These are phyloP conservation scores for Starmerella kuoi DNA, from an alignment of 805 yeast species.

Conservation along the genomic window DNA sequence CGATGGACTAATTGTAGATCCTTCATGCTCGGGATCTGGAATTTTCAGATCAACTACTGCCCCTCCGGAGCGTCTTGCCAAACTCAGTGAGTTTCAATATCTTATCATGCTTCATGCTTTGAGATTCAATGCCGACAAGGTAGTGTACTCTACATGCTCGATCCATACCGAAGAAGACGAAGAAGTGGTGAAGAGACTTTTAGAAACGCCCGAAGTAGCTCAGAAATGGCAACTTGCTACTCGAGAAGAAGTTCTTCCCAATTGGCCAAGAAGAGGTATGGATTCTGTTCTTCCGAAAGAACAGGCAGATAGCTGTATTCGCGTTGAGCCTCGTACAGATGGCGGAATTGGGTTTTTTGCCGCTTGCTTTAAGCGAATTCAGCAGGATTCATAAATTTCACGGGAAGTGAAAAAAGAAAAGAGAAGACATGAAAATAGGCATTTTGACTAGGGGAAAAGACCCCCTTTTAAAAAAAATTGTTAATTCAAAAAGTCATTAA, in stretches of 20 bases:
- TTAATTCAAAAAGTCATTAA: no score
- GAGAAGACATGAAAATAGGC: no score
- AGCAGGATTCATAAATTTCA: no score
- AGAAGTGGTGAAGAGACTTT: slow-evolving; percentile 68
- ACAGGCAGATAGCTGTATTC: slow-evolving; percentile 52
- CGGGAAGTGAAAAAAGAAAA: no score
- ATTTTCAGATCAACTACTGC: slow-evolving; percentile 44
- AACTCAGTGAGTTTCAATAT: slow-evolving; percentile 75
- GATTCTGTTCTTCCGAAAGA: slow-evolving; percentile 45
- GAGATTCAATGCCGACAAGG: slow-evolving; percentile 51
- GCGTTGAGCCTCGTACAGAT: slow-evolving; percentile 75
- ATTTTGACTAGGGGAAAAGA: no score
- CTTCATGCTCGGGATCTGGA: slow-evolving; percentile 96
- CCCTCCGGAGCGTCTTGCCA: slow-evolving; percentile 43
- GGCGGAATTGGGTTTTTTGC: slow-evolving; percentile 99
- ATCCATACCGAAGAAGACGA: slow-evolving; percentile 91
- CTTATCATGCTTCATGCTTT: slow-evolving; percentile 82
- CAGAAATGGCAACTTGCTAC: slow-evolving; percentile 54
- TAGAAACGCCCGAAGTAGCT: slow-evolving; percentile 53
- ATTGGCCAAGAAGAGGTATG: slow-evolving; percentile 80
- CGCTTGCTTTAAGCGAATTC: slow-evolving; percentile 54
- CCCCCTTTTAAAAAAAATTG: no score
- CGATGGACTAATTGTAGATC: slow-evolving; percentile 81
- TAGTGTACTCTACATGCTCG: slow-evolving; percentile 93
- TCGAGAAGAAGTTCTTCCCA: slow-evolving; percentile 55